These are phyloP conservation scores for Coemansia sp. DNA, from an alignment of 192 early-diverging fungal species.

Conservation along the genomic window DNA sequence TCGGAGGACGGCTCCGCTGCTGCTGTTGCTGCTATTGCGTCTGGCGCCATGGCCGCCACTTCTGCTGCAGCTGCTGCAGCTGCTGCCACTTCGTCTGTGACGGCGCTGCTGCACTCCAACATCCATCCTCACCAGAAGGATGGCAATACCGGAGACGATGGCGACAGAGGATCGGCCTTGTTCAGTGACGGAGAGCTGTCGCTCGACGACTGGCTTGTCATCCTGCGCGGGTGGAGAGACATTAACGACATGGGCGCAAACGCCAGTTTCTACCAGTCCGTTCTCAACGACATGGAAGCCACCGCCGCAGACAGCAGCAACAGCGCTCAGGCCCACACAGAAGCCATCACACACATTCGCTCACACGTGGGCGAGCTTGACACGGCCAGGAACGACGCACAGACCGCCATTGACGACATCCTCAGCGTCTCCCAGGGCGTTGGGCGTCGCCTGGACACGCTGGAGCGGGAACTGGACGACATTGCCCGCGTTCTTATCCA, in stretches of 20 bases:
- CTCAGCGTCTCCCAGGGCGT: slow-evolving; percentile 51
- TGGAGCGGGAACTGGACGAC: slow-evolving; percentile 51
- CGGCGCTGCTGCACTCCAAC: slow-evolving; percentile 22
- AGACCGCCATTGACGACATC: slow-evolving; percentile 49
- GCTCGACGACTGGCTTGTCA: slow-evolving; percentile 49
- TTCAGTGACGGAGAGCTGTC: slow-evolving; percentile 28
- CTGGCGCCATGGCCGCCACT: slow-evolving; percentile 7
- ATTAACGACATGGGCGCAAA: slow-evolving; percentile 33
- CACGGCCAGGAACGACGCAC: slow-evolving; percentile 24
- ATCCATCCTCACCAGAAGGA: slow-evolving; percentile 40
- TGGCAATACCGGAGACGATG: slow-evolving; percentile 7
- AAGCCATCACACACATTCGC: slow-evolving; percentile 24
- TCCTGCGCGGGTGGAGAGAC: slow-evolving; percentile 47
- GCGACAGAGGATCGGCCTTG: neutral
- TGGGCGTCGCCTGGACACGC: slow-evolving; percentile 44
- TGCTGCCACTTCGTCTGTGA: slow-evolving; percentile 4
- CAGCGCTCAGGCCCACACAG: slow-evolving; percentile 9
- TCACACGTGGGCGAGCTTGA: slow-evolving; percentile 32
- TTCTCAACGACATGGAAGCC: slow-evolving; percentile 39
- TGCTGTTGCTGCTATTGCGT: neutral
- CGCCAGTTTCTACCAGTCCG: slow-evolving; percentile 37
- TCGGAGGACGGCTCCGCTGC: slow-evolving; percentile 16
- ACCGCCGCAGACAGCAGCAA: neutral
- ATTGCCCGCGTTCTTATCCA: slow-evolving; percentile 49
- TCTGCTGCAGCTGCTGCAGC: neutral